Conservation (phyloP, 805 yeast genomes). For the Saccharomycopsis javanensis region DNA sequence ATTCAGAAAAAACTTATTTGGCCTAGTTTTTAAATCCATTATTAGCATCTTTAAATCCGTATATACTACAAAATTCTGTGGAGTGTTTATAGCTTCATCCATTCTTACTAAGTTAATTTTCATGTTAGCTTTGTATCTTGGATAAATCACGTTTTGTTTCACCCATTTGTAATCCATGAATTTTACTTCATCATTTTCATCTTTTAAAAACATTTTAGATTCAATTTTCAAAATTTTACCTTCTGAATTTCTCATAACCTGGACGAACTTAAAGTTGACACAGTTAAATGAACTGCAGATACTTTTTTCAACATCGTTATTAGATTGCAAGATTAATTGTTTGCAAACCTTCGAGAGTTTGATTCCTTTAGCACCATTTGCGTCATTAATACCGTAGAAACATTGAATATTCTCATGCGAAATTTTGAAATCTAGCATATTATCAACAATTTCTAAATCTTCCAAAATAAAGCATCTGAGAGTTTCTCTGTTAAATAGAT, state of each 20-base stretch:
- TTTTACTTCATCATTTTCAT: not conserved
- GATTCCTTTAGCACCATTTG: not conserved
- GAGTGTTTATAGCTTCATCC: not conserved
- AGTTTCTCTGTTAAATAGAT: constrained; percentile 21
- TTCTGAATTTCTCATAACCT: constrained; percentile 26
- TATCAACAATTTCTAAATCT: not conserved
- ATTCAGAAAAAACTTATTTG: not conserved
- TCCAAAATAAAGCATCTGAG: not conserved
- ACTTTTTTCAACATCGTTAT: constrained; percentile 5
- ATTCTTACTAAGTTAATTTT: constrained; percentile 26
- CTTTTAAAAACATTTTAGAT: constrained; percentile 11
- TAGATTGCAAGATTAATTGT: not conserved
- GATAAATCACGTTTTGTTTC: constrained; percentile 29
- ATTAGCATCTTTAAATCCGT: constrained; percentile 25
- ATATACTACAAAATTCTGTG: constrained; percentile 21
- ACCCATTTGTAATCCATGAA: constrained; percentile 23
- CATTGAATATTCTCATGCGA: not conserved
- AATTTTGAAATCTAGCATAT: not conserved
- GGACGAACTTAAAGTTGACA: constrained; percentile 24
- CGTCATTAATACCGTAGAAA: not conserved
- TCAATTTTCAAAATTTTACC: constrained; percentile 29
- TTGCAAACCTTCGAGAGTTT: not conserved
- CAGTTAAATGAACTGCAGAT: constrained; percentile 7
- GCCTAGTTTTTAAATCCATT: constrained; percentile 24
- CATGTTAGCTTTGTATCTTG: constrained; percentile 32